Base-by-base conservation (phyloP, 2,329 filamentous ascomycete genomes). In the Dactylellina cionopaga region DNA sequence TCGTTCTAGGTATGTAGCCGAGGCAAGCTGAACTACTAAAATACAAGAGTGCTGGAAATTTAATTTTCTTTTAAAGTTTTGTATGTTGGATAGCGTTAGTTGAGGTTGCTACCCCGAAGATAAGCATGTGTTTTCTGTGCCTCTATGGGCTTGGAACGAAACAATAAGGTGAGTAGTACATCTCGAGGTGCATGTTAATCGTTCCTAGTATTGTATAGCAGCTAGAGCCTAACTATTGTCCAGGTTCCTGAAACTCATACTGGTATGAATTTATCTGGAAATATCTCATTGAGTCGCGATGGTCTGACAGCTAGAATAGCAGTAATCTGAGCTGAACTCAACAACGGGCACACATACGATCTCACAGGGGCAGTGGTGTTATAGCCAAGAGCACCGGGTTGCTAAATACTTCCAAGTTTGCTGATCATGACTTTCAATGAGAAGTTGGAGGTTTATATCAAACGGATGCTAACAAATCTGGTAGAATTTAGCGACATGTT, bases 351-450 rank as follows among this genome's bases (percentile, higher is more conserved):
- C 11, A 35, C 25, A 2, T 59, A 59, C 22, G 55, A 59, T n/a
- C 47, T 59, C 25, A 41, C 47, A 9, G 55, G 47, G 25, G 55
- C 39, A 15, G 47, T 19, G n/a, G 5, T 59, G 10, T 25, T 27
- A 37, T 59, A 41, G 55, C 55, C 41, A n/a, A 59, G 47, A 35
- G 55, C 55, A 5, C 39, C n/a, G 33, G 54, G 54, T 44, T 31
- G n/a, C n/a, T n/a, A 35, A n/a, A n/a, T n/a, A n/a, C n/a, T n/a
- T n/a, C n/a, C n/a, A n/a, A n/a, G n/a, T n/a, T 2, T 25, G 22
- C n/a, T n/a, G n/a, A n/a, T n/a, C n/a, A n/a, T n/a, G n/a, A n/a
- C n/a, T n/a, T n/a, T n/a, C n/a, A n/a, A n/a, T n/a, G n/a, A n/a
- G n/a, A n/a, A n/a, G n/a, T n/a, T n/a, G n/a, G n/a, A n/a, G n/a